phyloP scores from a whole-genome alignment of 352 stramenopile genomes.

The Pythium sp. region DNA sequence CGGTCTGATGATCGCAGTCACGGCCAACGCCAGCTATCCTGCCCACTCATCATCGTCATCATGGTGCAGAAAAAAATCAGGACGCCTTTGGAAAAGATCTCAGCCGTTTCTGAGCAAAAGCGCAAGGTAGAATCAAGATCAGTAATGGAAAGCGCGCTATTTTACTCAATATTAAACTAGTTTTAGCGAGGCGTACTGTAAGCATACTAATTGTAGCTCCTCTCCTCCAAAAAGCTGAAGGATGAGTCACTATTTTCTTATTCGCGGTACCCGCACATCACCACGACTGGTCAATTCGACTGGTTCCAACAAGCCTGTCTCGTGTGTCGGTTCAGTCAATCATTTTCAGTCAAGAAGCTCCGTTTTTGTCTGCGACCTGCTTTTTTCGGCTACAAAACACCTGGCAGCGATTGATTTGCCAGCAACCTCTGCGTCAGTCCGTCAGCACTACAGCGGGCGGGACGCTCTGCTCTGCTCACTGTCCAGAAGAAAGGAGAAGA shows the following conservation, averaged over 20 bases:
- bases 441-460: no score
- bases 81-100: background rate
- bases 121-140: background rate
- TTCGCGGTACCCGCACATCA: background rate
- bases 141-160: background rate
- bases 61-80: background rate
- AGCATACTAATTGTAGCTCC: background rate
- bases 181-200: background rate
- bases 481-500: constrained; percentile 1
- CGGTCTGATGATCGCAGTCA: background rate
- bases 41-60: background rate
- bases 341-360: background rate
- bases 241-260: constrained; percentile 1
- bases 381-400: background rate
- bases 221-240: background rate
- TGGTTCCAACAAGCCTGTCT: background rate
- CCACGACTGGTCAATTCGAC: background rate
- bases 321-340: background rate
- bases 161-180: background rate
- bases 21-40: background rate
- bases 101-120: background rate
- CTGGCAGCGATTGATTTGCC: background rate
- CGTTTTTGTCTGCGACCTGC: background rate
- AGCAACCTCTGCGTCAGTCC: no score
- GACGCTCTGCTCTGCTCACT: background rate